Conservation (phyloP, 495 filamentous ascomycete genomes). For the Neurospora sp. region DNA sequence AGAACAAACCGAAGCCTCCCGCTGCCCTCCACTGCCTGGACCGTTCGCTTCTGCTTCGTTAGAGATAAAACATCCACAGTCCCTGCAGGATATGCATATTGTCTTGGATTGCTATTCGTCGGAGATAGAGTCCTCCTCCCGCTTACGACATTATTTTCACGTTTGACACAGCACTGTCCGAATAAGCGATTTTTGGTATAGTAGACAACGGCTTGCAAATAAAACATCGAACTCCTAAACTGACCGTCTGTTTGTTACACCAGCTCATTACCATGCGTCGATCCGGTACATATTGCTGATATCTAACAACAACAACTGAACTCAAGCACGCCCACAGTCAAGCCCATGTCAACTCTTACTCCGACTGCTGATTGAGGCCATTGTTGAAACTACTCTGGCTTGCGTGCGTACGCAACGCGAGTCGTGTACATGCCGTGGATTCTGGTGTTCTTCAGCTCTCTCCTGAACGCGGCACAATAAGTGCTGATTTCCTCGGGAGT, state of each 20-base stretch:
- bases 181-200: not conserved
- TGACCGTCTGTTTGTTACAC: not conserved
- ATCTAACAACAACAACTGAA: not conserved
- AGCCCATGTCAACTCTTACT: not conserved
- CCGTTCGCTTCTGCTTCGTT: not conserved
- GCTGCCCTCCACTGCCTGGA: not conserved
- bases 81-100: not conserved
- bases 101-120: not conserved
- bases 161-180: not conserved
- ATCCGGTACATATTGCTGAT: not conserved
- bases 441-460: not conserved
- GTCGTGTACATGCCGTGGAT: not conserved
- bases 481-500: slow-evolving; percentile 6
- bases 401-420: slow-evolving; percentile 19
- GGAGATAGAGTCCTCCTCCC: not conserved
- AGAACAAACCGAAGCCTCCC: not conserved
- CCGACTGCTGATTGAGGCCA: not conserved
- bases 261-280: not conserved
- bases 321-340: not conserved
- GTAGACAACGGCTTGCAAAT: not conserved
- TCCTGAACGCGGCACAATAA: not conserved
- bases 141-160: not conserved
- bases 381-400: not conserved
- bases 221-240: not conserved
- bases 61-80: not conserved